These are phyloP conservation scores for Kwoniella heveanensis DNA, from an alignment of 768 basidiomycete genomes.

Conservation along the genomic window DNA sequence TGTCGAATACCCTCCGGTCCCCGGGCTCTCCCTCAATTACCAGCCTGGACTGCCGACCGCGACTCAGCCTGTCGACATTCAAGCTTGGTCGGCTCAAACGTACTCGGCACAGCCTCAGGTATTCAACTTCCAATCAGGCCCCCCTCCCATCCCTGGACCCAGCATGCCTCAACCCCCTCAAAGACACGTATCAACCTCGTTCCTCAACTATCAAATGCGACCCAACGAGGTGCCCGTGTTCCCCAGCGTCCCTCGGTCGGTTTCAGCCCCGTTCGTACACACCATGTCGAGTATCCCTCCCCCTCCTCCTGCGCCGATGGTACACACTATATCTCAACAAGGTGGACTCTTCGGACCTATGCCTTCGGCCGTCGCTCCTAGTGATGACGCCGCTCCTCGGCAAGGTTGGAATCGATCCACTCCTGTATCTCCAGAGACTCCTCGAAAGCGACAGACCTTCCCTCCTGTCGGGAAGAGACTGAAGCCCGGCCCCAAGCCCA, in stretches of 20 bases:
- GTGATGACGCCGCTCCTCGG: background rate
- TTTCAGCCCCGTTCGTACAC: slow-evolving; percentile 26
- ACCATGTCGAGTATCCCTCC: slow-evolving; percentile 22
- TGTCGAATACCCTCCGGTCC: slow-evolving; percentile 30
- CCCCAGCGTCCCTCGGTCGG: slow-evolving; percentile 25
- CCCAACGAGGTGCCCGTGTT: slow-evolving; percentile 24
- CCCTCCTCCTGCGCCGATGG: slow-evolving; percentile 18
- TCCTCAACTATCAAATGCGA: slow-evolving; percentile 29
- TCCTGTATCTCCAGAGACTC: slow-evolving; percentile 24
- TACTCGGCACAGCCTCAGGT: slow-evolving; percentile 23
- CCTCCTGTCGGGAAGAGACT: slow-evolving; percentile 48
- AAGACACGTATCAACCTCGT: slow-evolving; percentile 27
- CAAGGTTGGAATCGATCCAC: slow-evolving; percentile 18
- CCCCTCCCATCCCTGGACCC: slow-evolving; percentile 9
- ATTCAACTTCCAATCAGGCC: slow-evolving; percentile 16
- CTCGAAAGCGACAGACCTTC: slow-evolving; percentile 31
- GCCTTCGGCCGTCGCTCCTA: slow-evolving; percentile 1
- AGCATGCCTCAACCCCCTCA: slow-evolving; percentile 21
- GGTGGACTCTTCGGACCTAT: slow-evolving; percentile 29
- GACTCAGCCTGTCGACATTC: slow-evolving; percentile 23
- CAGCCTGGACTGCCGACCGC: slow-evolving; percentile 13
- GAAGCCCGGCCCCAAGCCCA: slow-evolving; percentile 56
- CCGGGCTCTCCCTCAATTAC: slow-evolving; percentile 28
- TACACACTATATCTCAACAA: slow-evolving; percentile 13
- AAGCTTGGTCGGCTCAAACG: slow-evolving; percentile 33